Base-by-base conservation (phyloP, 768 basidiomycete genomes). In the Ramaria sp. region DNA sequence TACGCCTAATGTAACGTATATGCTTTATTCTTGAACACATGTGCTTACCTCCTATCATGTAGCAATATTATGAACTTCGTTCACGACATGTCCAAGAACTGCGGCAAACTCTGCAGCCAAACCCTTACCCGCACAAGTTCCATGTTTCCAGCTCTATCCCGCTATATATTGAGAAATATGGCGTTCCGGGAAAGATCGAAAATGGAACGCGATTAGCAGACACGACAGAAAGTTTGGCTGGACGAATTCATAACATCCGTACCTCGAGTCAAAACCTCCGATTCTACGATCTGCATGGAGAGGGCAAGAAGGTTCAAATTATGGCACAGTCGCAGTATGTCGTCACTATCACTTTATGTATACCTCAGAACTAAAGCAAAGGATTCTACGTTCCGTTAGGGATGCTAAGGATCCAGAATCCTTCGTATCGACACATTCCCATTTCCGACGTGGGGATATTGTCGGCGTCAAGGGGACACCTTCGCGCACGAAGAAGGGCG, bases 41-140 rank as follows among this genome's bases (percentile, higher is more conserved):
- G 17, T 49, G 15, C 48, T 49, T 9, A 49, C 27, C 27, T 11
- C 15, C 19, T n/a, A 33, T 49, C 37, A 37, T 27, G 5, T 63
- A 99, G 94, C 91, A 95, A 91, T 99, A 97, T 77, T 95, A 86
- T 67, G 93, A 97, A 67, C 73, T 92, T 63, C 87, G 96, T 63
- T 91, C 88, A 30, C 83, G 91, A 49, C 84, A 89, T 63, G 92
- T 99, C 64, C 80, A 83, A 61, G 81, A 83, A 63, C 81, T 99
- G 60, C 86, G 90, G 71, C 78, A 84, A 67, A 87, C 88, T 30
- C 86, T 87, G 68, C 70, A 79, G 7, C 95, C 94, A 1, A 88
- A 94, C 69, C 96, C 96, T 1, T 99, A 98, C 75, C 96, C 96
- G 7, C 96, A 99, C 84, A 99, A 99, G 82, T 99, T 99, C 74